These are phyloP conservation scores for Tulasnella sp. DNA, from an alignment of 768 basidiomycete genomes.

Conservation along the genomic window DNA sequence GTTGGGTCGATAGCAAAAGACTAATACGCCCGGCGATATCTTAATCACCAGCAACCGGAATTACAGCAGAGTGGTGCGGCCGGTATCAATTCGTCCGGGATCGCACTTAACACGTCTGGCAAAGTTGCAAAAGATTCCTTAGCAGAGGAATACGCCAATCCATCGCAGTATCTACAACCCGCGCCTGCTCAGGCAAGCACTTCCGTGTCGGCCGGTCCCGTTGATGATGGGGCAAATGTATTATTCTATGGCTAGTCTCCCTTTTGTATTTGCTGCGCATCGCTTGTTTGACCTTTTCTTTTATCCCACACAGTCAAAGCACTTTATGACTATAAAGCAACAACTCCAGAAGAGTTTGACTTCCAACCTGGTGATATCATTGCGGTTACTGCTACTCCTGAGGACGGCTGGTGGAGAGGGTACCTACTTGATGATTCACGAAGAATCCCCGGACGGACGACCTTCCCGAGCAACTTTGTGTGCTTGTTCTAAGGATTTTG, in stretches of 20 bases:
- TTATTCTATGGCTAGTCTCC: conserved; percentile 76
- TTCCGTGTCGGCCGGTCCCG: conserved; percentile 66
- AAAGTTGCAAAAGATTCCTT: no score
- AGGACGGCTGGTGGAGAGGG: conserved; percentile 98
- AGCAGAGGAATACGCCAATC: no score
- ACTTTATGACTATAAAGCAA: conserved; percentile 78
- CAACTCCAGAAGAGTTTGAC: conserved; percentile 90
- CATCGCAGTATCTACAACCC: not conserved
- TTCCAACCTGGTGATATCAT: conserved; percentile 95
- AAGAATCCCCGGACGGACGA: conserved; percentile 63
- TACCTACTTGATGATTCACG: conserved; percentile 73
- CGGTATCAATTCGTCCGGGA: no score
- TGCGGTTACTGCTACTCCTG: conserved; percentile 88
- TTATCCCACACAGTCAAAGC: conserved; percentile 63
- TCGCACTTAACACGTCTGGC: no score
- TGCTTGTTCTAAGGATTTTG: conserved; percentile 54
- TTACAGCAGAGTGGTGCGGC: no score
- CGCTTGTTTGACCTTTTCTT: not conserved
- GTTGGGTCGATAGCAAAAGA: no score
- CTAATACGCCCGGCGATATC: no score
- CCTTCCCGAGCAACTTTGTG: conserved; percentile 89
- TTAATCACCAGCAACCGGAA: no score
- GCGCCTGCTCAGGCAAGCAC: not conserved
- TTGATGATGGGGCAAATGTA: conserved; percentile 76
- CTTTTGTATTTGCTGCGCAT: not conserved